Conservation (phyloP, 371 early-diverging fungal genomes). For the Syncephalastrum racemosum region DNA sequence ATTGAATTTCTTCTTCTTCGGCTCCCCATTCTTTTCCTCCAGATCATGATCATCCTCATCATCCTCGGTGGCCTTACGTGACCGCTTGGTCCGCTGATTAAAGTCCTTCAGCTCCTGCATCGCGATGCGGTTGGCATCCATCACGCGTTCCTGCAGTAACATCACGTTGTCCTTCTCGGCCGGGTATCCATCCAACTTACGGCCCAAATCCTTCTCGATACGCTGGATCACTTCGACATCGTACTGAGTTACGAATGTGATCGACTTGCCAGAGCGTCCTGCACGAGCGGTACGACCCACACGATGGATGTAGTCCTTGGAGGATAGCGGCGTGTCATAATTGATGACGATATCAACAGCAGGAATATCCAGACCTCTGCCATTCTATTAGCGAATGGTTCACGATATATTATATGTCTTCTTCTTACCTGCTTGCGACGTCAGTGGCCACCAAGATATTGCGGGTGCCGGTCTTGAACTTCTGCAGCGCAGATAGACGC, state of each 20-base stretch:
- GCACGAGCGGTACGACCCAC: slow-evolving; percentile 98
- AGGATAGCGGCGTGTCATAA: slow-evolving; percentile 94
- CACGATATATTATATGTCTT: background rate
- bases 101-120: slow-evolving; percentile 65
- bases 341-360: slow-evolving; percentile 94
- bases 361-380: slow-evolving; percentile 97
- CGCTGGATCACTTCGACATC: slow-evolving; percentile 94
- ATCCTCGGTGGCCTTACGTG: slow-evolving; percentile 29
- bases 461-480: slow-evolving; percentile 87
- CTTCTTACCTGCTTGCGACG: slow-evolving; percentile 72
- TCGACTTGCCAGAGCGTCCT: slow-evolving; percentile 88
- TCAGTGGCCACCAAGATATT: slow-evolving; percentile 96
- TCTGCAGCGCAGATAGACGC: slow-evolving; percentile 86
- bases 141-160: slow-evolving; percentile 90
- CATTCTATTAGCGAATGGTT: background rate
- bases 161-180: slow-evolving; percentile 82
- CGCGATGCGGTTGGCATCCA: slow-evolving; percentile 88
- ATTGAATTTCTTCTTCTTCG: slow-evolving; percentile 30
- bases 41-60: slow-evolving; percentile 58
- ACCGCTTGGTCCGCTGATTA: slow-evolving; percentile 41
- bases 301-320: slow-evolving; percentile 96
- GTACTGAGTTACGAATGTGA: slow-evolving; percentile 97
- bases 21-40: slow-evolving; percentile 30
- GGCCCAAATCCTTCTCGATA: slow-evolving; percentile 87
- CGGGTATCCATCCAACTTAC: slow-evolving; percentile 85